These are phyloP conservation scores for Aspergillus egyptiacus DNA, from an alignment of 495 filamentous ascomycete species.

Conservation along the genomic window DNA sequence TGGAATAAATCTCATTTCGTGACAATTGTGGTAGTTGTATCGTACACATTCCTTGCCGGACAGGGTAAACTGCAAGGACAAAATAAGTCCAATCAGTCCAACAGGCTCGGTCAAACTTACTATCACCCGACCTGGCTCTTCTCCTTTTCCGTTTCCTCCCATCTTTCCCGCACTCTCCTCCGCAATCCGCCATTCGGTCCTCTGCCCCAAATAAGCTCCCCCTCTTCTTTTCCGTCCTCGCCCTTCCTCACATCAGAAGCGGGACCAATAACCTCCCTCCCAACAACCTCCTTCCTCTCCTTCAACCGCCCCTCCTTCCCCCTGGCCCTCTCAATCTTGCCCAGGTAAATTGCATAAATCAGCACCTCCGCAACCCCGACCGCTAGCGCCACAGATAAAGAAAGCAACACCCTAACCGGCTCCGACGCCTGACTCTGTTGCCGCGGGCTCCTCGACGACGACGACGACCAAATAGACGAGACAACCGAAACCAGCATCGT, in stretches of 20 bases:
- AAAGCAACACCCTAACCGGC: constrained; percentile 35
- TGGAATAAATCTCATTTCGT: neutral
- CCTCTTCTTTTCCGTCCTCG: constrained; percentile 19
- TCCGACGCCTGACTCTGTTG: constrained; percentile 20
- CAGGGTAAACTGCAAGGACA: constrained; percentile 1
- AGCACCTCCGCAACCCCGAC: constrained; percentile 84
- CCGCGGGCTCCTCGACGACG: constrained; percentile 24
- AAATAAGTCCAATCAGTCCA: constrained; percentile 9
- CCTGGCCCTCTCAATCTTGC: constrained; percentile 68
- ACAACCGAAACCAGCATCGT: constrained; percentile 20
- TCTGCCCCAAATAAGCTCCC: constrained; percentile 43
- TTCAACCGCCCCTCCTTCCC: constrained; percentile 54
- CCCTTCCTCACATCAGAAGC: neutral
- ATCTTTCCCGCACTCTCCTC: constrained; percentile 41
- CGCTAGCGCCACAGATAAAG: constrained; percentile 39
- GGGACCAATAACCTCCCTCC: constrained; percentile 24
- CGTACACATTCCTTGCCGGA: neutral
- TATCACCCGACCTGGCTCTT: neutral
- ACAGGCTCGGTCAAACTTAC: constrained; percentile 2
- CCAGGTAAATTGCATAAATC: constrained; percentile 80
- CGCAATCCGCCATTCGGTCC: constrained; percentile 42
- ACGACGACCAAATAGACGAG: constrained; percentile 39
- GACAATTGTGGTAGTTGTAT: neutral
- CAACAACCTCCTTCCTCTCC: constrained; percentile 71
- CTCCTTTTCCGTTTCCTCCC: constrained; percentile 27